Evolutionary conservation across 306 rosid species (phyloP).

Genomic region (Acacia melanoxylon): DNA sequence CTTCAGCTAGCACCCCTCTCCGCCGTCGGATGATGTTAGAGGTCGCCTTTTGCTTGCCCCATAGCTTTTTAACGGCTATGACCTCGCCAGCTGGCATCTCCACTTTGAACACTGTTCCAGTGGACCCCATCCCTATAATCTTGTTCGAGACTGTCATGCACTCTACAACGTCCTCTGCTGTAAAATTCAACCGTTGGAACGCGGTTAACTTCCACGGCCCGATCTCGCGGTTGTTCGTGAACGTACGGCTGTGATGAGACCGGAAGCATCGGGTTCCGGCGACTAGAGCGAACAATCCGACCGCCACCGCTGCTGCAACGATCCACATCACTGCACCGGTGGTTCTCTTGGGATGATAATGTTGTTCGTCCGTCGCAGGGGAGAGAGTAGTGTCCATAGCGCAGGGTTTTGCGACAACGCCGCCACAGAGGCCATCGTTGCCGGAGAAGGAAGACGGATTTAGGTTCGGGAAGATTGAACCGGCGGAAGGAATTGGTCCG

Average conservation of each 20-base stretch:
- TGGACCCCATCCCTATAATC: slow-evolving; percentile 88
- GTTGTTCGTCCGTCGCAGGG: slow-evolving; percentile 25
- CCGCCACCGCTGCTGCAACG: slow-evolving; percentile 82
- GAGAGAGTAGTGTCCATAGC: slow-evolving; percentile 35
- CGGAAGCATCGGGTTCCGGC: slow-evolving; percentile 90
- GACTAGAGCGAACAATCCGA: slow-evolving; percentile 70
- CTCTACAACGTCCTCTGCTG: slow-evolving; percentile 84
- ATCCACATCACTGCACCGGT: slow-evolving; percentile 91
- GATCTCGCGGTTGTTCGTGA: slow-evolving; percentile 40
- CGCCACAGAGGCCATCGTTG: slow-evolving; percentile 79
- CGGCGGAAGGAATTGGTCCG: slow-evolving; percentile 77
- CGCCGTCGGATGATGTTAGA: slow-evolving; percentile 50
- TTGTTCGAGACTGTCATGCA: slow-evolving; percentile 67
- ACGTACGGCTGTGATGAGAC: slow-evolving; percentile 57
- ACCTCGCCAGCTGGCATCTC: slow-evolving; percentile 95
- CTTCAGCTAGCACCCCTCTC: slow-evolving; percentile 91
- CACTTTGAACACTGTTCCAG: slow-evolving; percentile 81
- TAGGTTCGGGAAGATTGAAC: slow-evolving; percentile 59
- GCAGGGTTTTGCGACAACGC: slow-evolving; percentile 60
- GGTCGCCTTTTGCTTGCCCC: slow-evolving; percentile 73
- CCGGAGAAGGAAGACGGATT: slow-evolving; percentile 82
- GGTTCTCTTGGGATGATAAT: slow-evolving; percentile 57
- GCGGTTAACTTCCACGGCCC: slow-evolving; percentile 93
- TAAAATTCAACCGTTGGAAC: slow-evolving; percentile 81
- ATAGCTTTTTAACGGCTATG: slow-evolving; percentile 85